Evolutionary conservation across 2,329 filamentous ascomycete genomes (phyloP).

Genomic region (Aspergillus calidoustus): DNA sequence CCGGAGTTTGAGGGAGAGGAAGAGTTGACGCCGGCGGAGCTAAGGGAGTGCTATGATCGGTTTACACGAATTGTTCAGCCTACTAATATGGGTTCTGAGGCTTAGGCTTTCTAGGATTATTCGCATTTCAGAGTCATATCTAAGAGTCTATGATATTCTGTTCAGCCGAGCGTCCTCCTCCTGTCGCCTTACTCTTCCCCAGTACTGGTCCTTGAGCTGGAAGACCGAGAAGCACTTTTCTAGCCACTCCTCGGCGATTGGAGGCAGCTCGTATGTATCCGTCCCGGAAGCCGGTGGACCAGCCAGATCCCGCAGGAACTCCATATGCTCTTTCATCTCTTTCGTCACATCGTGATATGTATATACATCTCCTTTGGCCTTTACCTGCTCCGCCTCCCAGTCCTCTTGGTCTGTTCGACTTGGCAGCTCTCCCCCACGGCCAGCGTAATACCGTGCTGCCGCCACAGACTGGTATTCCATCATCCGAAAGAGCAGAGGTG

Average conservation of each 20-base stretch:
- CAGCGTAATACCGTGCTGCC: conserved; percentile 33
- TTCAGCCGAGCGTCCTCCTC: not conserved
- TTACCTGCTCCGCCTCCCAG: conserved; percentile 33
- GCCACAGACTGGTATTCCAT: conserved; percentile 39
- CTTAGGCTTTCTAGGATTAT: not conserved
- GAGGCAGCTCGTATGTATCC: conserved; percentile 41
- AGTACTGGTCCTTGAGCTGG: conserved; percentile 26
- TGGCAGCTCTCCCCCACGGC: conserved; percentile 29
- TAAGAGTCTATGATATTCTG: not conserved
- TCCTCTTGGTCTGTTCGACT: conserved; percentile 27
- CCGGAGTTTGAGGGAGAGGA: conserved; percentile 3
- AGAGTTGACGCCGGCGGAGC: not conserved
- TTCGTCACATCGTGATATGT: conserved; percentile 30
- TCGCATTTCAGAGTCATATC: not conserved
- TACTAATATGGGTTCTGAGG: not conserved
- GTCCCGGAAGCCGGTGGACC: conserved; percentile 45
- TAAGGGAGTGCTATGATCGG: not conserved
- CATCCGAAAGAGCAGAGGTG: conserved; percentile 34
- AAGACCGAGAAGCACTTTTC: conserved; percentile 28
- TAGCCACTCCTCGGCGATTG: conserved; percentile 43
- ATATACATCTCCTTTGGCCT: conserved; percentile 26
- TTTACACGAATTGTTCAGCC: conserved; percentile 1
- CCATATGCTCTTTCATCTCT: conserved; percentile 48
- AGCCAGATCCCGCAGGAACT: conserved; percentile 44
- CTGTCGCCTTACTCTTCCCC: conserved; percentile 17